Percentiles rank a stretch among this genome's conserved stretches.
Evolutionary conservation across 331 rosid species (phyloP).

Genomic region (Prunus yedoensis): DNA sequence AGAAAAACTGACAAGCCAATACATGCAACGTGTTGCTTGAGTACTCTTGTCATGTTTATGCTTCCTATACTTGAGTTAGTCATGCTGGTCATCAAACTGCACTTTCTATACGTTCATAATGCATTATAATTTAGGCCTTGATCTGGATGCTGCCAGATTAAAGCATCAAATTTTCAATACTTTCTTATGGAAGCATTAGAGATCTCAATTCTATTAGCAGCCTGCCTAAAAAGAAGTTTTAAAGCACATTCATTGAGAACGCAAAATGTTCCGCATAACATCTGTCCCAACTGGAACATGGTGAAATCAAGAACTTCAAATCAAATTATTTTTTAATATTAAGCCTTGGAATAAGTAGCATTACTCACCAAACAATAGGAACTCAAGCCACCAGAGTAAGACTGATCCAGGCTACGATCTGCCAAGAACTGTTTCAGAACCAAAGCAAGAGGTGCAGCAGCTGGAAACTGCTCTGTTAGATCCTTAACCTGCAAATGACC

Average conservation of each 20-base stretch:
- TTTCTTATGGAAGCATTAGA: neutral
- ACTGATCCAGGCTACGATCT: conserved; percentile 94
- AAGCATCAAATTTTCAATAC: neutral
- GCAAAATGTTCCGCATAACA: neutral
- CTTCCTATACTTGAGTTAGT: neutral
- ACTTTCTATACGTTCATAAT: neutral
- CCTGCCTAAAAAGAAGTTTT: neutral
- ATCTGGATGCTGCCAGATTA: neutral
- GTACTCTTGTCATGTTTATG: neutral
- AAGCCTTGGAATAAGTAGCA: conserved; percentile 3
- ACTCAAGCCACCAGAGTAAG: conserved; percentile 98
- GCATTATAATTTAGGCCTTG: conserved; percentile 1
- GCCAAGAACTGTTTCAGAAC: conserved; percentile 90
- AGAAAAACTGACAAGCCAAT: neutral
- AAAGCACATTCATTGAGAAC: neutral
- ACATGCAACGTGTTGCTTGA: neutral
- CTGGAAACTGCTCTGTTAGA: conserved; percentile 90
- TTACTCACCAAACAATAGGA: conserved; percentile 91
- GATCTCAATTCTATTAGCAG: neutral
- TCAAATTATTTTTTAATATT: neutral
- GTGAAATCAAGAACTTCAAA: neutral
- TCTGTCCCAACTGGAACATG: neutral
- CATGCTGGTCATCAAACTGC: neutral
- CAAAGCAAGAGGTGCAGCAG: conserved; percentile 89
- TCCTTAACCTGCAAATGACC: conserved; percentile 63